Conservation (phyloP, 2,329 filamentous ascomycete genomes). For the Colletotrichum sp. region DNA sequence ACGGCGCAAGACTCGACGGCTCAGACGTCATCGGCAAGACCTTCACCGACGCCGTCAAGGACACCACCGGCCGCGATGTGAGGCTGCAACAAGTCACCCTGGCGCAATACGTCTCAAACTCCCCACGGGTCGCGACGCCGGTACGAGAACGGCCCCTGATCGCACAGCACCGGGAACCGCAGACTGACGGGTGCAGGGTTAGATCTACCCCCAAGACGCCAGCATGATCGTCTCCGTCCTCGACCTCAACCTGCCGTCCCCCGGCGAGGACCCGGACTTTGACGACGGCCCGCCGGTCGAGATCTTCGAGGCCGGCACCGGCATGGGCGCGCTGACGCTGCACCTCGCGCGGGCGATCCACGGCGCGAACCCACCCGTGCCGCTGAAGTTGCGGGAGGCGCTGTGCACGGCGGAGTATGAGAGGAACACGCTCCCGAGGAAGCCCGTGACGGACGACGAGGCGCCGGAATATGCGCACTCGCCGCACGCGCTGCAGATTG, state of each 20-base stretch:
- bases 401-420: slow-evolving; percentile 23
- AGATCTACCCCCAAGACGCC: slow-evolving; percentile 74
- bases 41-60: slow-evolving; percentile 62
- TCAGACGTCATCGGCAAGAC: slow-evolving; percentile 68
- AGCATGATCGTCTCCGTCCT: slow-evolving; percentile 77
- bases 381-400: slow-evolving; percentile 44
- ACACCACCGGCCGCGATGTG: slow-evolving; percentile 54
- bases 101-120: slow-evolving; percentile 74
- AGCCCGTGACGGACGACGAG: slow-evolving; percentile 15
- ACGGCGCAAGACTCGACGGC: slow-evolving; percentile 54
- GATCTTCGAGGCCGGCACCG: slow-evolving; percentile 84
- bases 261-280: slow-evolving; percentile 35
- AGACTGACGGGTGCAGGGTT: slow-evolving; percentile 1
- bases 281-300: slow-evolving; percentile 59
- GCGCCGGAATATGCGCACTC: slow-evolving; percentile 2
- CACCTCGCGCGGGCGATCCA: slow-evolving; percentile 79
- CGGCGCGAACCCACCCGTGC: slow-evolving; percentile 65
- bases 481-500: slow-evolving; percentile 24
- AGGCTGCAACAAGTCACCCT: slow-evolving; percentile 70
- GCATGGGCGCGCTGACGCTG: slow-evolving; percentile 81
- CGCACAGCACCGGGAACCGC: neutral
- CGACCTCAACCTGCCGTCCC: slow-evolving; percentile 68
- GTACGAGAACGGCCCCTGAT: slow-evolving; percentile 43
- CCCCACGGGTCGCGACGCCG: slow-evolving; percentile 75
- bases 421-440: slow-evolving; percentile 2